Evolutionary conservation across 495 filamentous ascomycete species (phyloP), one percentile per base, ranked within the genome.

Genomic region (Trichoderma erinaceum): DNA sequence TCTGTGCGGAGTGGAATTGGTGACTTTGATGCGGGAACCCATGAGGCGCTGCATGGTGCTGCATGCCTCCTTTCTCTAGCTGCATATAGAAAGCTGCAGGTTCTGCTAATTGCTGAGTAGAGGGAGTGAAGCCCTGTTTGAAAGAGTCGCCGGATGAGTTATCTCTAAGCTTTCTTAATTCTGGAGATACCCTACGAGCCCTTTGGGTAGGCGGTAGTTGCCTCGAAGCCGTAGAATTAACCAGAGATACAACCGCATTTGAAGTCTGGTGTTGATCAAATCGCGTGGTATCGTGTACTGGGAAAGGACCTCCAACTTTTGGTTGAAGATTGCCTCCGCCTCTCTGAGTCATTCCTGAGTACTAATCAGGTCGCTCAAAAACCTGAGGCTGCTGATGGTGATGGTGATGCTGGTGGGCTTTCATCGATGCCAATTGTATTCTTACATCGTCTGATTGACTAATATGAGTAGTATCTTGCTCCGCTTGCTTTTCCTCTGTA

Each of bases 51-150:
- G 13, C 27, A 32, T 12, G 56, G 25, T 32, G 56, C 11, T 27
- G 56, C 27, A 61, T 61, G 23, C 27, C 27, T 15, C 11, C 23
- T n/a, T 61, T 32, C 10, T 61, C 56, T 29, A 25, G 56, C 25
- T 61, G 56, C 56, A 61, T 61, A 61, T 61, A 61, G 56, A 61
- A 61, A 61, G 56, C 23, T 5, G 27, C 12, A 12, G 56, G 27
- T 2, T 61, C 56, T n/a, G 25, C 11, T 13, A 12, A 16, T 25
- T 10, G 8, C 12, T 13, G 27, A 4, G 6, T 13, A 5, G 56
- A 12, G 12, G 12, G 10, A 11, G 4, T n/a, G 56, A 32, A 4
- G 56, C 10, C 32, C 12, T 27, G 56, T 16, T 25, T 61, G 3
- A 16, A 29, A 25, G 10, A 32, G 56, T 32, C 27, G 12, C 27